Conservation (phyloP, 2,329 filamentous ascomycete genomes). For the Penicillium capsulatum region DNA sequence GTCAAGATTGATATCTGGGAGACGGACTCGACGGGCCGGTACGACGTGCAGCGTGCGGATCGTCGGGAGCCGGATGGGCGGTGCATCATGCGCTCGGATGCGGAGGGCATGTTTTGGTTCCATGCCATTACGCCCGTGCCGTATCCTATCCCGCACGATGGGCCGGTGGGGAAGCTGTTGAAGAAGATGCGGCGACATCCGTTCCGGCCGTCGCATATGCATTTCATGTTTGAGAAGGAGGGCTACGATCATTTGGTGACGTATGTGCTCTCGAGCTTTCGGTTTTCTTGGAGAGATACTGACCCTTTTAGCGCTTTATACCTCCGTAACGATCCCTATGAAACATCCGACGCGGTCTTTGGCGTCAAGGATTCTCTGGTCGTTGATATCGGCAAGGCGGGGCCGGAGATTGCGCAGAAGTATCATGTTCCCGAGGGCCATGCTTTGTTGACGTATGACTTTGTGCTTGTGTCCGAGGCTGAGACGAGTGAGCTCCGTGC, state of each 20-base stretch:
- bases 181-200: conserved; percentile 65
- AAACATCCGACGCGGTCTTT: conserved; percentile 79
- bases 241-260: conserved; percentile 79
- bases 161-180: conserved; percentile 72
- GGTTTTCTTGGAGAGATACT: not conserved
- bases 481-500: conserved; percentile 66
- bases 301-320: conserved; percentile 65
- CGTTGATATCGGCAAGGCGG: conserved; percentile 58
- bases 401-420: conserved; percentile 52
- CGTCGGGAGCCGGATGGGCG: conserved; percentile 64
- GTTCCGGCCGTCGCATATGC: conserved; percentile 73
- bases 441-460: conserved; percentile 66
- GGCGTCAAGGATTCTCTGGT: conserved; percentile 77
- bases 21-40: conserved; percentile 73
- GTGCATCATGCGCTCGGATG: conserved; percentile 65
- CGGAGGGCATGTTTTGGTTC: conserved; percentile 76
- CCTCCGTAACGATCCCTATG: conserved; percentile 72
- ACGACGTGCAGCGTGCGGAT: conserved; percentile 72
- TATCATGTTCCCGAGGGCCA: conserved; percentile 63
- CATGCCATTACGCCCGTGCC: conserved; percentile 77
- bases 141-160: conserved; percentile 81
- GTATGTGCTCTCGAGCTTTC: conserved; percentile 49
- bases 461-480: conserved; percentile 68
- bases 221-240: conserved; percentile 82
- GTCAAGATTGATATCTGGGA: conserved; percentile 82